Base-by-base conservation (phyloP, 2,329 filamentous ascomycete species). In the Cladosporium sp. region DNA sequence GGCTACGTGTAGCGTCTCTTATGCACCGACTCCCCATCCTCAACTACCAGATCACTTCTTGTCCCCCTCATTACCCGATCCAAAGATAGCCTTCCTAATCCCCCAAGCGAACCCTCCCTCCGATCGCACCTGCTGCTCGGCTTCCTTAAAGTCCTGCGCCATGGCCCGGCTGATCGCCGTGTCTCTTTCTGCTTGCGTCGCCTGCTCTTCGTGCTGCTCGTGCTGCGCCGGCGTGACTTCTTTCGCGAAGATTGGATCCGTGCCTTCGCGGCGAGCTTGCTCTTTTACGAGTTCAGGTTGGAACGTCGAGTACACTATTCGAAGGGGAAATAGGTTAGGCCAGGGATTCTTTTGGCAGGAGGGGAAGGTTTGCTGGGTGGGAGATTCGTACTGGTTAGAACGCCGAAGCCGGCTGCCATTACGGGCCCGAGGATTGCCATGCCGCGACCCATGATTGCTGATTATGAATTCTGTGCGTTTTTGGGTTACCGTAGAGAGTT, bases 101-200 rank as follows among this genome's bases (percentile, higher is more conserved):
- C 40, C 40, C 51, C 51, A 53, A 28, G 51, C 51, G 14, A 52
- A 52, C 6, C 43, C 51, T 18, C 37, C 37, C 6, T 37, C 48
- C 9, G 6, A 5, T 16, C 9, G 43, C 16, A 50, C 19, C 40
- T 43, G 38, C 40, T 53, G n/a, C 3, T 38, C 45, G 2, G 51
- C 51, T 11, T 53, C 44, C 32, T 43, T 19, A 44, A 53, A 53
- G 33, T 53, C 51, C 4, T 43, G 16, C 32, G 45, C 44, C 16
- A 53, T 53, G 8, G 51, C 51, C 16, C 45, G 28, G 28, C 51
- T 53, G 11, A 53, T 48, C 8, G 45, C 45, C 7, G 49, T 52
- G 18, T 52, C 42, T 35, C 31, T 40, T 9, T 46, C 22, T 1
- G 43, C 49, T 35, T 52, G 37, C 8, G 35, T 31, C 8, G 49